Conservation (phyloP, 805 yeast genomes). For the Yarrowia yakushimensis region DNA sequence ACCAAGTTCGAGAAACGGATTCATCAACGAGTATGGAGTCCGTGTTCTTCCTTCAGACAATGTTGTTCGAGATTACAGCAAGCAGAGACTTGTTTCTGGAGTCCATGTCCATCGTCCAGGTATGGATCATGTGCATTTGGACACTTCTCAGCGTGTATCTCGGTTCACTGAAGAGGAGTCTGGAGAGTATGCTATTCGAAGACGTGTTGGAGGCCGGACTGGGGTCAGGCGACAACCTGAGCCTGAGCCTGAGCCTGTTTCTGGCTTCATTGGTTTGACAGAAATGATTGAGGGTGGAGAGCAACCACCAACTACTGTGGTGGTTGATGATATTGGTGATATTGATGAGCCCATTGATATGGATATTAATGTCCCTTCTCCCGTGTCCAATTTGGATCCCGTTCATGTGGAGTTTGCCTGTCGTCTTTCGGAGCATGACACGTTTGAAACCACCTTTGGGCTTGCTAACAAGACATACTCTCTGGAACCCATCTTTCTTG, state of each 20-base stretch:
- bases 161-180: constrained; percentile 6
- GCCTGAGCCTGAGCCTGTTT: background rate
- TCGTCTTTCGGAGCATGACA: background rate
- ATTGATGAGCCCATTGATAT: background rate
- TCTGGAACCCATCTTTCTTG: background rate
- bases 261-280: background rate
- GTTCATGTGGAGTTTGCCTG: background rate
- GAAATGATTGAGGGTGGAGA: constrained; percentile 8
- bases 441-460: constrained; percentile 10
- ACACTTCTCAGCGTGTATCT: background rate
- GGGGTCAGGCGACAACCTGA: background rate
- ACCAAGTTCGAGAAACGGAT: background rate
- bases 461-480: background rate
- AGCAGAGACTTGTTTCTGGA: background rate
- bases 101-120: background rate
- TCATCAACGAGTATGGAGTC: constrained; percentile 16
- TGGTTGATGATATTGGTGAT: background rate
- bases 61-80: background rate
- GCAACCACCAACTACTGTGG: background rate
- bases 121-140: background rate
- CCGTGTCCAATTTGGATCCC: background rate
- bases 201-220: background rate
- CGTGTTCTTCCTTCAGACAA: constrained; percentile 6
- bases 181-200: constrained; percentile 9
- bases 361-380: background rate